Conservation (phyloP, 768 basidiomycete species). For the Tulasnella sp. region DNA sequence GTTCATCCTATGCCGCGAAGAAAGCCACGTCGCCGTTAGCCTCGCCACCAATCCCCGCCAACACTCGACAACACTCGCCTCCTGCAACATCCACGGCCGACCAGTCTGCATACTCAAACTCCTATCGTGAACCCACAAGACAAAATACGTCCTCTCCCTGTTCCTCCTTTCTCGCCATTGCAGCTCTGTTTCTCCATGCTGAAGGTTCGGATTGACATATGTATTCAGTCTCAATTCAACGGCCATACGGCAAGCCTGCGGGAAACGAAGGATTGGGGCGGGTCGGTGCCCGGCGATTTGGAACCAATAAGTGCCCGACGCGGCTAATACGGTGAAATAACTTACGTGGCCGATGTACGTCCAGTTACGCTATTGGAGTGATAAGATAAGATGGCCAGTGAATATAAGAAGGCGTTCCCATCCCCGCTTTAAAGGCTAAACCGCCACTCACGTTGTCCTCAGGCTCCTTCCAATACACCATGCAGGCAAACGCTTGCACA, state of each 20-base stretch:
- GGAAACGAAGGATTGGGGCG: neutral
- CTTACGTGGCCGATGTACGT: slow-evolving; percentile 63
- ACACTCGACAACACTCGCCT: slow-evolving; percentile 27
- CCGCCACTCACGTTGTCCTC: slow-evolving; percentile 54
- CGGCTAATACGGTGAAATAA: neutral
- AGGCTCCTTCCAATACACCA: slow-evolving; percentile 85
- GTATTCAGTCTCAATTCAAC: slow-evolving; percentile 73
- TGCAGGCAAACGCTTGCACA: slow-evolving; percentile 81
- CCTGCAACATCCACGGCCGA: slow-evolving; percentile 78
- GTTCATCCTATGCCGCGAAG: slow-evolving; percentile 39
- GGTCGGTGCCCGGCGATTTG: neutral
- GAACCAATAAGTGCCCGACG: neutral
- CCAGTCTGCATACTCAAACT: slow-evolving; percentile 81
- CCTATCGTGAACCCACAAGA: slow-evolving; percentile 77
- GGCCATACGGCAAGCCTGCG: slow-evolving; percentile 66
- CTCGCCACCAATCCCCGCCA: neutral
- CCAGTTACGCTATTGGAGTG: slow-evolving; percentile 54
- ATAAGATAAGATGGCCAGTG: neutral
- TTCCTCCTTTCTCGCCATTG: slow-evolving; percentile 69
- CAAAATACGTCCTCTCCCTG: slow-evolving; percentile 74
- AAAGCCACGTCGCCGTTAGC: neutral
- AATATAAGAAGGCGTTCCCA: neutral
- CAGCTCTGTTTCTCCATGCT: slow-evolving; percentile 48
- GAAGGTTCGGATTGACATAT: slow-evolving; percentile 39
- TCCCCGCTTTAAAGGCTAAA: neutral